A percentile compares a stretch with the other conserved stretches of the same genome.
These are phyloP conservation scores for Magnolia changhungtana DNA, from an alignment of 164 flowering plant species.

Conservation along the genomic window DNA sequence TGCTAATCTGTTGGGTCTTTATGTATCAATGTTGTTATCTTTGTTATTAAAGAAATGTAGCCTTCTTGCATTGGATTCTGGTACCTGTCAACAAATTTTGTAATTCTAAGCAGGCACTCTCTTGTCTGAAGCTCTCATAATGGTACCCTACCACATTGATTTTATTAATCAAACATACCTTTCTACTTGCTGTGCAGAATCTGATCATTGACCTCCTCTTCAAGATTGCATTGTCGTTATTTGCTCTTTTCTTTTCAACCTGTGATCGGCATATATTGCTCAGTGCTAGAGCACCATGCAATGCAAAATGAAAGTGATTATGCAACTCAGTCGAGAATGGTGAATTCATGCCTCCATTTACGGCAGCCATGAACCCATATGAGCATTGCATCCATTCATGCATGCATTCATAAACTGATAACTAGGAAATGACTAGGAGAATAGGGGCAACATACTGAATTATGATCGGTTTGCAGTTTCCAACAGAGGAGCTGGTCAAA, in stretches of 20 bases:
- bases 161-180: neutral
- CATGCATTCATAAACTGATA: conserved; percentile 1
- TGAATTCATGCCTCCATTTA: no score
- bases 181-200: neutral
- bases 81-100: neutral
- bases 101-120: neutral
- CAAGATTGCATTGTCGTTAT: neutral
- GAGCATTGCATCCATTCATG: neutral
- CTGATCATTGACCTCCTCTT: neutral
- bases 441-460: neutral
- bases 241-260: neutral
- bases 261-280: neutral
- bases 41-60: neutral
- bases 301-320: neutral
- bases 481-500: conserved; percentile 76
- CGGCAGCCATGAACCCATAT: neutral
- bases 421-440: neutral
- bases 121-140: no score
- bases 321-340: no score
- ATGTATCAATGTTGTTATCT: no score
- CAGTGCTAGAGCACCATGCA: neutral
- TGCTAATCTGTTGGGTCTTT: neutral
- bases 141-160: no score
- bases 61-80: neutral
- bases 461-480: conserved; percentile 40